Base-by-base conservation (phyloP, 768 basidiomycete genomes). In the Mycena alexandri region DNA sequence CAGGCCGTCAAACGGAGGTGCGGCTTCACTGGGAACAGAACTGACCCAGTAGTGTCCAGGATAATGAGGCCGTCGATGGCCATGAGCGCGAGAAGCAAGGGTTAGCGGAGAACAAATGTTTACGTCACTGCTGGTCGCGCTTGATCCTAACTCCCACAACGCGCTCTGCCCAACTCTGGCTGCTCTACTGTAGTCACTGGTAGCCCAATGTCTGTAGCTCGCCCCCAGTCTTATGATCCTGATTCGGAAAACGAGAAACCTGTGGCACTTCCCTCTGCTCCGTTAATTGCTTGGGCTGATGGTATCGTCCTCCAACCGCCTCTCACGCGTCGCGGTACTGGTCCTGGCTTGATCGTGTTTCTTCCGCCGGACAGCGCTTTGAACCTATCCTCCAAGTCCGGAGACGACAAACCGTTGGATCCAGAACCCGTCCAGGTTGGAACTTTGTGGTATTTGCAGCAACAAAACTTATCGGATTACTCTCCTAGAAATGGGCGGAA, bases 51-150 rank as follows among this genome's bases (percentile, higher is more conserved):
- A 70, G 83, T 85, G 79, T 94, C 93, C 63, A 94, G 81, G 63
- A 94, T 88, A 71, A 94, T 93, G 59, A 94, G 78, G 19, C 93
- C 93, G 79, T 94, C 93, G 75, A 94, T 89, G 67, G 88, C 87
- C 92, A 93, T 93, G 66, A 29, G 43, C 34, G 19, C n/a, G 13
- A n/a, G 60, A 50, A 24, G n/a, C 9, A 50, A 24, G 5, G 17
- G 33, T 12, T 6, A 19, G 3, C 7, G 8, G 8, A 33, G 14
- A 29, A 52, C 3, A 33, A 1, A 21, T 38, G 52, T 53, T 53
- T 53, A 53, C 52, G 52, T 53, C 34, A 53, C n/a, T 29, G 24
- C 38, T 29, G 51, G 3, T 34, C 29, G 51, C 51, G 51, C 25
- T n/a, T n/a, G n/a, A n/a, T n/a, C n/a, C n/a, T n/a, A n/a, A n/a